Percentiles rank a stretch among this genome's conserved stretches.
Evolutionary conservation across 441 rosid species (phyloP).

Genomic region (Pelargonium fulgidum): DNA sequence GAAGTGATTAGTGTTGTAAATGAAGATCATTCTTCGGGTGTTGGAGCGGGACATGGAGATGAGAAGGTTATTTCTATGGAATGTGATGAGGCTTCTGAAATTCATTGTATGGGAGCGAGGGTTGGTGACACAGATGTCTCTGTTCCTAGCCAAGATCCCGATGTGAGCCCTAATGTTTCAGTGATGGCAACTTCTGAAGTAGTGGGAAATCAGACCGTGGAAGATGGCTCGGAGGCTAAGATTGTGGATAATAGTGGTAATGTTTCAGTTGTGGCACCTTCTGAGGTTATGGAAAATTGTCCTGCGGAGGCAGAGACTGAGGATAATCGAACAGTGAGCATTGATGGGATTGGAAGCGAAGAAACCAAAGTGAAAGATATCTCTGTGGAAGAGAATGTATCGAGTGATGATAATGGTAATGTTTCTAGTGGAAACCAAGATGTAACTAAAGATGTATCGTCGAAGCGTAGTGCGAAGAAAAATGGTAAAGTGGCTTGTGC

Average conservation of each 20-base stretch:
- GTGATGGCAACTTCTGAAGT: background rate
- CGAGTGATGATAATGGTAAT: background rate
- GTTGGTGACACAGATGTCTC: background rate
- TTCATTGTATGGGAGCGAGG: too few species aligned
- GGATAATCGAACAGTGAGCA: background rate
- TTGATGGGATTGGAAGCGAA: background rate
- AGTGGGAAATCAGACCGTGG: background rate
- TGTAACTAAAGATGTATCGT: background rate
- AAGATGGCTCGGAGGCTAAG: background rate
- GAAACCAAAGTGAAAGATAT: conserved; percentile 11
- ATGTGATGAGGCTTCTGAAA: background rate
- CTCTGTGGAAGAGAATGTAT: conserved; percentile 4
- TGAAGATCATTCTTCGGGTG: background rate
- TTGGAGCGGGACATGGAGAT: background rate
- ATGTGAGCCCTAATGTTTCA: background rate
- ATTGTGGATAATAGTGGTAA: background rate
- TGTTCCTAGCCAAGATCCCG: background rate
- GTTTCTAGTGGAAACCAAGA: conserved; percentile 13
- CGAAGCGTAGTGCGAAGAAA: background rate
- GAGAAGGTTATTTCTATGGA: background rate
- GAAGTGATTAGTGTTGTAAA: conserved; percentile 13
- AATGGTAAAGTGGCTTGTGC: conserved; percentile 5
- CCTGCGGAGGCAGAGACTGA: background rate
- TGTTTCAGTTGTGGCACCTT: background rate
- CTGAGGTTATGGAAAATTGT: background rate